phyloP scores from a whole-genome alignment of 1,284 basidiomycete genomes.

The Marasmius oreades region DNA sequence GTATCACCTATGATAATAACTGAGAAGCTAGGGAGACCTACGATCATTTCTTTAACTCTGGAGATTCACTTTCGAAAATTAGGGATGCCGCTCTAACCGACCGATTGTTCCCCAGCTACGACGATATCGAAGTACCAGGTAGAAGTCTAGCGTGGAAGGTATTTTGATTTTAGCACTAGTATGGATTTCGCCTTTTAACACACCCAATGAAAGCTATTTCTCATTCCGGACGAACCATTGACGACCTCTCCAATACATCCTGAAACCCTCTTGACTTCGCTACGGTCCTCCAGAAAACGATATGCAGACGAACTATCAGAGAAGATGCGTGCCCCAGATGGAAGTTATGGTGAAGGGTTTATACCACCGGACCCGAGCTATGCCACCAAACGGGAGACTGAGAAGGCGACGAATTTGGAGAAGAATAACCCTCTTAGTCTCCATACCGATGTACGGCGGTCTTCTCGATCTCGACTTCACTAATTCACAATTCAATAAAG shows the following conservation, averaged over 20 bases:
- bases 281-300: conserved; percentile 45
- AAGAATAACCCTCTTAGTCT: conserved; percentile 85
- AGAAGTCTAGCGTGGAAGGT: conserved; percentile 82
- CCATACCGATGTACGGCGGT: conserved; percentile 62
- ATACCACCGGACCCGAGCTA: conserved; percentile 44
- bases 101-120: conserved; percentile 44
- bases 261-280: conserved; percentile 39
- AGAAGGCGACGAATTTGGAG: conserved; percentile 47
- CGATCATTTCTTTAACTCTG: conserved; percentile 55
- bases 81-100: conserved; percentile 62
- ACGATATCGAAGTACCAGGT: conserved; percentile 50
- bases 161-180: conserved; percentile 16
- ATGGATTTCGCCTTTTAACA: conserved; percentile 11
- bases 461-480: neutral
- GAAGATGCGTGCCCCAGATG: conserved; percentile 75
- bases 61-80: conserved; percentile 54
- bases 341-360: conserved; percentile 69
- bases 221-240: conserved; percentile 56
- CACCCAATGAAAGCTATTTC: conserved; percentile 48
- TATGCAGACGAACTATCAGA: conserved; percentile 54
- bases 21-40: conserved; percentile 48
- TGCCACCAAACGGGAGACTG: conserved; percentile 31
- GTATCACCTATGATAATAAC: neutral
- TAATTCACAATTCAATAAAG: conserved; percentile 30
- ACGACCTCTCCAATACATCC: conserved; percentile 42